Conservation (phyloP, 176 grass and related monocot genomes). For the Musa schizocarpa region DNA sequence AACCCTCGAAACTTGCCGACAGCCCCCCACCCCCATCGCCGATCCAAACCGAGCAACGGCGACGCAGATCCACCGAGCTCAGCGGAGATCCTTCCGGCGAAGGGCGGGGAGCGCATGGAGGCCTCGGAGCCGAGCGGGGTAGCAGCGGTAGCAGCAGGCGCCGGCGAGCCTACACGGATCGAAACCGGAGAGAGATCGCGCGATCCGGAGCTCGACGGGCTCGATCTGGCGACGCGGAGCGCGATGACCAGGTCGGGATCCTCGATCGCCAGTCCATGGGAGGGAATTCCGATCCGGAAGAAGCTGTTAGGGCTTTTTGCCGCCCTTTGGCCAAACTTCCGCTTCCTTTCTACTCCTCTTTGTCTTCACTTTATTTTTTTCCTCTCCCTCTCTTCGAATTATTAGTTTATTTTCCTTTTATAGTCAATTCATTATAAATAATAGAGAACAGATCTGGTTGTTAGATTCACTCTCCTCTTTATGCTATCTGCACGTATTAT, state of each 20-base stretch:
- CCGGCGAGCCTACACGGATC: slow-evolving; percentile 1
- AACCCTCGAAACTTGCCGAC: background rate
- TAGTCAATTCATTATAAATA: too few species aligned
- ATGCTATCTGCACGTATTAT: too few species aligned
- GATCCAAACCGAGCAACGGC: slow-evolving; percentile 2
- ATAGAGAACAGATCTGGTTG: too few species aligned
- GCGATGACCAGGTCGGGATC: background rate
- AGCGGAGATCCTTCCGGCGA: background rate
- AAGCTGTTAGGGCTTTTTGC: slow-evolving; percentile 6
- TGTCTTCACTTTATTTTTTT: background rate
- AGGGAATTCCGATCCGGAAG: slow-evolving; percentile 13
- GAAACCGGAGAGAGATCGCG: background rate
- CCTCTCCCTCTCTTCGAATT: background rate
- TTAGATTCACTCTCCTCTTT: too few species aligned
- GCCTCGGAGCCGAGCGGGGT: background rate
- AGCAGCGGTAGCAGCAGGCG: background rate
- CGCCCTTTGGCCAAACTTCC: background rate
- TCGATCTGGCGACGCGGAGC: background rate
- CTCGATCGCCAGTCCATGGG: background rate
- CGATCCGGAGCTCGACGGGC: background rate
- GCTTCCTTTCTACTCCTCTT: background rate
- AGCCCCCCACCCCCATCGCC: slow-evolving; percentile 25
- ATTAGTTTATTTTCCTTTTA: too few species aligned
- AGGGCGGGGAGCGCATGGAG: slow-evolving; percentile 16
- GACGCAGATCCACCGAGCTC: slow-evolving; percentile 10